These are phyloP conservation scores for Pelargonium myrrhifolium DNA, from an alignment of 441 rosid genomes.

Conservation along the genomic window DNA sequence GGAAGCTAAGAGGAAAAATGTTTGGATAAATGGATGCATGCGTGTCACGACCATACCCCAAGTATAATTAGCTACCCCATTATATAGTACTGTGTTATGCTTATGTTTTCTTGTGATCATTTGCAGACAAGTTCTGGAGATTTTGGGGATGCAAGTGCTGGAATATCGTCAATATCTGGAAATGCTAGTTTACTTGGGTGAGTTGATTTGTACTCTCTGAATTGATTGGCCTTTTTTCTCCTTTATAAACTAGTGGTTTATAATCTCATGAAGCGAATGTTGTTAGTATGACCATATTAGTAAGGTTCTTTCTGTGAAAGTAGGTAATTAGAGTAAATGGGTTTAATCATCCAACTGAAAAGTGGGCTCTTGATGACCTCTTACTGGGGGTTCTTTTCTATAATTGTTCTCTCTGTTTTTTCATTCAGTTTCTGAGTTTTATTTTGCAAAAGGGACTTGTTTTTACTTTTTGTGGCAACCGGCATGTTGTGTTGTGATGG, in stretches of 20 bases:
- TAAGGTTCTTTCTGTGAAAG: neutral
- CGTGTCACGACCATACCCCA: too few relatives aligned
- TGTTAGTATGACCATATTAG: neutral
- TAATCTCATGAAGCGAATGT: neutral
- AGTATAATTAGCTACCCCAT: too few relatives aligned
- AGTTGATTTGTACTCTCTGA: neutral
- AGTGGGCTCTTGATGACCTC: neutral
- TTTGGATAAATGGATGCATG: too few relatives aligned
- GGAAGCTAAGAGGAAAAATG: too few relatives aligned
- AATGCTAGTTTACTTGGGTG: constrained; percentile 90
- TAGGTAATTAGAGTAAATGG: constrained; percentile 1
- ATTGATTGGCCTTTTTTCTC: constrained; percentile 3
- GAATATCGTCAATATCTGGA: constrained; percentile 74
- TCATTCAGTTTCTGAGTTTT: neutral
- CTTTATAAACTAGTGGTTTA: neutral
- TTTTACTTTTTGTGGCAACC: neutral
- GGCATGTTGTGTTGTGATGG: neutral
- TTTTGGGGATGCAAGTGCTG: constrained; percentile 36
- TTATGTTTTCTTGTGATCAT: constrained; percentile 8
- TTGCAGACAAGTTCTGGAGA: constrained; percentile 61
- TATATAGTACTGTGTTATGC: neutral
- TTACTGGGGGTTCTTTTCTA: neutral
- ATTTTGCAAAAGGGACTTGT: neutral
- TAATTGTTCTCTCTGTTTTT: neutral
- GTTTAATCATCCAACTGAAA: neutral